These are phyloP conservation scores for Auriscalpium orientale DNA, from an alignment of 768 basidiomycete genomes.

Conservation along the genomic window DNA sequence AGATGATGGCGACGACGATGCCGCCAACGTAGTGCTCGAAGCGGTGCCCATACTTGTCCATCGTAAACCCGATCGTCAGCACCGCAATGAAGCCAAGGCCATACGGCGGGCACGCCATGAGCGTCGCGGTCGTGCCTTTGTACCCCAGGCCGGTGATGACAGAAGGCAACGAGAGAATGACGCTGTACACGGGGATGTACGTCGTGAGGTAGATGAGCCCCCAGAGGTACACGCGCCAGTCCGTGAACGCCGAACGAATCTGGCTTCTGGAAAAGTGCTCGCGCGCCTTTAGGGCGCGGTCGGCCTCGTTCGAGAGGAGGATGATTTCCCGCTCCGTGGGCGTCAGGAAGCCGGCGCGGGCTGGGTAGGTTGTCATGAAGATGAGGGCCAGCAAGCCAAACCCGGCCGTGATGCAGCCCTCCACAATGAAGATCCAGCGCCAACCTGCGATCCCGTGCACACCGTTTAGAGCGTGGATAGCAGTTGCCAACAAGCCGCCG, in stretches of 20 bases:
- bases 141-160: slow-evolving; percentile 8
- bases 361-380: slow-evolving; percentile 16
- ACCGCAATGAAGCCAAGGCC: slow-evolving; percentile 5
- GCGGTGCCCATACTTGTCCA: slow-evolving; percentile 18
- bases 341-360: slow-evolving; percentile 19
- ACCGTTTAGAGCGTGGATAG: slow-evolving; percentile 33
- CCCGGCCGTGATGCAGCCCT: slow-evolving; percentile 6
- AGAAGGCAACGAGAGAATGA: slow-evolving; percentile 4
- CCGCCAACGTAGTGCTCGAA: slow-evolving; percentile 20
- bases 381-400: neutral
- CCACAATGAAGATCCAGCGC: slow-evolving; percentile 17
- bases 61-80: slow-evolving; percentile 11
- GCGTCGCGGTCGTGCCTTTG: slow-evolving; percentile 10
- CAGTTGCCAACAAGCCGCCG: slow-evolving; percentile 30
- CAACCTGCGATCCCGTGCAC: slow-evolving; percentile 31
- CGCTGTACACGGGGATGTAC: slow-evolving; percentile 10
- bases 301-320: slow-evolving; percentile 12
- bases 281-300: slow-evolving; percentile 11
- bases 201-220: slow-evolving; percentile 7
- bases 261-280: slow-evolving; percentile 13
- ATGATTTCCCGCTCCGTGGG: slow-evolving; percentile 17
- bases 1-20: slow-evolving; percentile 16
- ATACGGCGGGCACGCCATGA: slow-evolving; percentile 14
- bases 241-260: slow-evolving; percentile 9
- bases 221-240: slow-evolving; percentile 4